Base-by-base conservation (phyloP, 2,329 filamentous ascomycete species). In the Rhytidhysteron rufulum region DNA sequence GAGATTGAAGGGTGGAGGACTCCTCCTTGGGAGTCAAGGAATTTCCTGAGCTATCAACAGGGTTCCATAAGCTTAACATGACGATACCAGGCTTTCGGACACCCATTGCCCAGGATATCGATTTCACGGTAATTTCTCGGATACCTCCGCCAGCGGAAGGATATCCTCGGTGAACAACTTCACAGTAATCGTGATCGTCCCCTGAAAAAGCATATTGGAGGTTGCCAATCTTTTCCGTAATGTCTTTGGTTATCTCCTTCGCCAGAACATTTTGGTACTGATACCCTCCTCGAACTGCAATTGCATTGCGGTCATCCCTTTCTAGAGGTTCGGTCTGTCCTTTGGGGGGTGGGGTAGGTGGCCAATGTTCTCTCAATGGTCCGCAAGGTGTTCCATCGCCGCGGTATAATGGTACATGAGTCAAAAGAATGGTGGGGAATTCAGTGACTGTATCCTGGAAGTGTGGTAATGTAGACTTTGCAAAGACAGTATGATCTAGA, bases 171-270 rank as follows among this genome's bases (percentile, higher is more conserved):
- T 98, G 93, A 1, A 83, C 75, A 5, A 97, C 70, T 57, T 95
- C 90, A 68, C 93, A 98, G 69, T 97, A 96, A 69, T 98, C 93
- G 69, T 98, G 93, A 59, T 98, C 93, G 55, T 98, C 93, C 9
- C 93, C 93, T 0, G 89, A 95, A 60, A 97, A 98, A 31, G 90
- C 85, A 49, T 93, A 85, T 3, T 80, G 75, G 10, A 97, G 80
- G 46, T 93, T 87, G 24, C 88, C 89, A 24, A 95, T 74, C 48
- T 83, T 86, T 44, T 83, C 77, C 31, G 95, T 71, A 27, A 98
- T 72, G 37, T 83, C 81, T 33, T 81, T 75, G 1, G 90, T 93
- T 50, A 96, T 81, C 2, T 79, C 75, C 36, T 84, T 80, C 37
- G 78, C 85, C 19, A 98, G 78, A 3, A 96, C 91, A 54, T 96